Evolutionary conservation across 2,329 filamentous ascomycete genomes (phyloP), one percentile per base, ranked within the genome.

Genomic region (Amauroascus verrucosus): DNA sequence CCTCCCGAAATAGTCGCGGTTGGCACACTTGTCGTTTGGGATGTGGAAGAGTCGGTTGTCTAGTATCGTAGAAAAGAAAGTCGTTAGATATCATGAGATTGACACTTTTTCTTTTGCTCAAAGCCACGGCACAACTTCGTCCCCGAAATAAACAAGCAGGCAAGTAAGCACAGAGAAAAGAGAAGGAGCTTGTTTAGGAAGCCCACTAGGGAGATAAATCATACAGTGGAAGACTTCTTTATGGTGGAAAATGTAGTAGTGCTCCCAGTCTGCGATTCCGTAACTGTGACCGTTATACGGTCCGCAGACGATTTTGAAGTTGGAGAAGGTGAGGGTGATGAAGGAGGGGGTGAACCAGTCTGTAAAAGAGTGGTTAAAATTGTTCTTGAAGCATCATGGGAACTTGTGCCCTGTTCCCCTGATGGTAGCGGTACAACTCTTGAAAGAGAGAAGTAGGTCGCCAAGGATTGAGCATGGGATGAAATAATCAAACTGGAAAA

Each of bases 1-100:
- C 60, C 51, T 20, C 60, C 61, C 22, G 51, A 35, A 30, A 53
- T 9, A 11, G 51, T 53, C 24, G 30, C 30, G 8, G 51, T 47
- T 22, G 44, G n/a, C 13, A 48, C 32, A 5, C 4, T 28, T 30
- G 32, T 32, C 3, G 51, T 38, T 20, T 26, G 13, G 3, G 43
- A 40, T 6, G 20, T 38, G 13, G 51, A 14, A 7, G 43, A 11
- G 14, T 14, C 13, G 32, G 50, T 35, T 3, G 49, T 7, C 26
- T 44, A 22, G 49, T 16, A 5, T 38, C 33, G 35, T 22, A 30
- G 22, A 50, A n/a, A 30, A 40, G 18, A 28, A 28, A 14, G 11
- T 2, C 2, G 48, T 50, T 33, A 50, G 48, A 14, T 30, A 14
- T 20, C 48, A 50, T 43, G 24, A 32, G 14, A 41, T 6, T 20